Conservation (phyloP, 345 rosid species). For the Corymbia maculata region DNA sequence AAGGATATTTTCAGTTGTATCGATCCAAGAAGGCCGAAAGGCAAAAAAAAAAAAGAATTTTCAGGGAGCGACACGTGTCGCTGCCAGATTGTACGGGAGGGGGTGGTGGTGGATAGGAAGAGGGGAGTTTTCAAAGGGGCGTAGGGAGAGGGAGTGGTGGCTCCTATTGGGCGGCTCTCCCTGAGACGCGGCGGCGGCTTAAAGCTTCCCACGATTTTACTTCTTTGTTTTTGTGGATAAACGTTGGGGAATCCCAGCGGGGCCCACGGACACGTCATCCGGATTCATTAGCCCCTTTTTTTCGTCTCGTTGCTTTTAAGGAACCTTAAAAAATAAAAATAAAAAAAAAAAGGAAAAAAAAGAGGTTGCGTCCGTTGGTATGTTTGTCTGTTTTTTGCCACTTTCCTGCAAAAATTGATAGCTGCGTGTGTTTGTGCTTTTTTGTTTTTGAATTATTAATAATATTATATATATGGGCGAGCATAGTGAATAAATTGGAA, state of each 20-base stretch:
- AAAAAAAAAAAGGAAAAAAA: not conserved
- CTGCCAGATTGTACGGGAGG: not conserved
- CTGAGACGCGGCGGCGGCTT: not conserved
- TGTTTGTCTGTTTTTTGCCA: not conserved
- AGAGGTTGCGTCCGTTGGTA: not conserved
- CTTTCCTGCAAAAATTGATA: not conserved
- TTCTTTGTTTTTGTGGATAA: not conserved
- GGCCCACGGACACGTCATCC: not conserved
- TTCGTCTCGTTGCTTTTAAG: not conserved
- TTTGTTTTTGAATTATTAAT: not conserved
- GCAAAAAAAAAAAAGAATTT: not conserved
- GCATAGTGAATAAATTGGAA: not conserved
- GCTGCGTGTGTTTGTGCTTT: not conserved
- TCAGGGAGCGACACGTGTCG: not conserved
- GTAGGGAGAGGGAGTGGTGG: not conserved
- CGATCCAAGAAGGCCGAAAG: rapidly evolving
- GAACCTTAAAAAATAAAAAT: not conserved
- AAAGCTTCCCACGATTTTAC: not conserved
- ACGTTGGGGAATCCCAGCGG: not conserved
- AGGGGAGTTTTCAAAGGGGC: not conserved
- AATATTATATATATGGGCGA: not conserved
- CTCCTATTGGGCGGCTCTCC: not conserved
- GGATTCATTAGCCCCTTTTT: not conserved
- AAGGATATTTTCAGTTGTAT: rapidly evolving
- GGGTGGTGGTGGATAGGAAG: not conserved